Evolutionary conservation across 192 early-diverging fungal genomes (phyloP), one percentile per base, ranked within the genome.

Genomic region (Globomyces pollinis-pini): DNA sequence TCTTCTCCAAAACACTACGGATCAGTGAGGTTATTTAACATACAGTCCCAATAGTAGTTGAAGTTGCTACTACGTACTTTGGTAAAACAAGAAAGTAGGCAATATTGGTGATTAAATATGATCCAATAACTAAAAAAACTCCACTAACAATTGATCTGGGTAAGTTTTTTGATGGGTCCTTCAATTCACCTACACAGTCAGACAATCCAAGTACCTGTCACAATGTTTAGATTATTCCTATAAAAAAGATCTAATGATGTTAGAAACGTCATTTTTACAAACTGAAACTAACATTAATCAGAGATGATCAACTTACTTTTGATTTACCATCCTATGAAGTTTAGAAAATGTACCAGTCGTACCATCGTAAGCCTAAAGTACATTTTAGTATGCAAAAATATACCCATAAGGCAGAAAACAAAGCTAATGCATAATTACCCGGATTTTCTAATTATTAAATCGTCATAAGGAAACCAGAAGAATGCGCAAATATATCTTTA

Each of bases 391-490:
- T n/a, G 8, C 44, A 20, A 26, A 28, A 20, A 26, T 26, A 47
- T 26, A 26, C 44, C 44, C 44, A 47, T 2, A 47, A n/a, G 2
- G 44, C 44, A 47, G 23, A 28, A 26, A 47, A 47, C n/a, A 47
- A 15, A 23, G 86, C 89, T 31, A 91, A 16, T 15, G 89, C 77
- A 70, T 88, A 87, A 18, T 86, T 79, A 1, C 86, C 84, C 13
- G 76, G 63, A 38, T 65, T 81, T 15, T 65, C 71, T 8, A 26
- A 47, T 26, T n/a, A n/a, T n/a, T n/a, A n/a, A n/a, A n/a, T n/a
- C n/a, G n/a, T n/a, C n/a, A n/a, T n/a, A n/a, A n/a, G n/a, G n/a
- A n/a, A n/a, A n/a, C n/a, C n/a, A 26, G 73, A 75, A 23, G 71
- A 63, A 2, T 80, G 77, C n/a, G 63, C 63, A 57, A 89, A 86